Base-by-base conservation (phyloP, 2,329 filamentous ascomycete species). In the Xylariomycetidae sp. region DNA sequence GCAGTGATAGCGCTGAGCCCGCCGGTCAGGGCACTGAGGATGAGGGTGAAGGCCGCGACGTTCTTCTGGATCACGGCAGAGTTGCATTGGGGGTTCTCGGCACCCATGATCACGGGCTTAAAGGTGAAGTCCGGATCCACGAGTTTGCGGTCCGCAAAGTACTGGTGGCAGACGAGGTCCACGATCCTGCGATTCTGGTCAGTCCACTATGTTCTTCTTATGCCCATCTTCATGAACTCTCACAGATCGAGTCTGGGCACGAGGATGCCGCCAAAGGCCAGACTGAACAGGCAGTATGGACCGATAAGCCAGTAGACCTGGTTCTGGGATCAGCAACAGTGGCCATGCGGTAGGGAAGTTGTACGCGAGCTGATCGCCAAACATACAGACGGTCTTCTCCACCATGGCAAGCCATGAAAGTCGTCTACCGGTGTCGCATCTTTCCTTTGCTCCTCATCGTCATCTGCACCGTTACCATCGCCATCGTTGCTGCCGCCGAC, bases 181-280 rank as follows among this genome's bases (percentile, higher is more conserved):
- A 94, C 70, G 42, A 94, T 86, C 17, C 75, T 76, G 31, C 12
- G 10, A 18, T 15, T 6, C 20, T 8, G 20, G 20, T 23, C 20
- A 23, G 20, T 23, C 20, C 15, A 17, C 25, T 13, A 27, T 27
- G 23, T 23, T n/a, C 8, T 29, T 32, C 5, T 35, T 16, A 35
- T 48, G 25, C 47, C 43, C 20, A 9, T 26, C 10, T 7, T 26
- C 8, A 26, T 26, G 16, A 6, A 31, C 34, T 48, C 72, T 57
- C 60, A 77, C 60, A 95, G 64, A 52, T 95, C 94, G 42, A 95
- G 70, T 57, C 84, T 92, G 8, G 90, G 89, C 7, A 95, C 85
- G 6, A 92, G 68, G 6, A 85, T 75, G 36, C 86, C 87, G 19
- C 90, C 92, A 58, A 92, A 90, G 0, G 89, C 88, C 34, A 93